Evolutionary conservation across 2,329 filamentous ascomycete genomes (phyloP), one percentile per base, ranked within the genome.

Genomic region (Dryadomyces sulphureus): DNA sequence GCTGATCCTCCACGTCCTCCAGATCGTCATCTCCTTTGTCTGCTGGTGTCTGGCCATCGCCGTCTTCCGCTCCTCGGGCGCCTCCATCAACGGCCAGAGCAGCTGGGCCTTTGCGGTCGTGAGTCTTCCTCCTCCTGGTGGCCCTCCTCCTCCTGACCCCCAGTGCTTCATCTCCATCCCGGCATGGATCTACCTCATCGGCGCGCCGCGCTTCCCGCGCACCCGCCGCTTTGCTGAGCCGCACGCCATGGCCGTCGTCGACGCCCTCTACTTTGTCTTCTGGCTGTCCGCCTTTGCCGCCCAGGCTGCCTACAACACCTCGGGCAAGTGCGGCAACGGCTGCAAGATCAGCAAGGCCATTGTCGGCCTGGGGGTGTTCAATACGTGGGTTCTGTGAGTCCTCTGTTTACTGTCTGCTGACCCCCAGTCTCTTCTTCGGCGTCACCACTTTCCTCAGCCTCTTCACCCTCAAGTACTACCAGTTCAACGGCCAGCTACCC

Each of bases 221-320:
- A 79, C 79, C 5, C 69, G 74, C 46, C 74, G 68, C 51, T 66
- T 78, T 45, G 79, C 78, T 43, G 66, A 81, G 48, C 75, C 78
- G 3, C 72, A 77, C 53, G 77, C 68, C 49, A 77, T 83, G 68
- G 62, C 76, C 21, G 63, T 61, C 8, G 64, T 81, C 27, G 79
- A 83, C 56, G 60, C 60, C n/a, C 35, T 77, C 48, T 79, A 70
- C 56, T 63, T 65, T 55, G 59, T 83, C 52, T 62, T 82, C 50
- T 83, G 79, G 78, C 65, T 84, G 38, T 79, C 78, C 3, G 79
- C 73, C 17, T 83, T 82, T 57, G 72, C 79, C 25, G 71, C 75
- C 17, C 75, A 82, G 56, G 78, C 79, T 2, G 68, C 73, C 8
- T 82, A 75, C 62, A 81, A 82, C 62, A 66, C 68, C 3, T 65